Base-by-base conservation (phyloP, 305 asterid genomes). In the Fraxinus nigra region DNA sequence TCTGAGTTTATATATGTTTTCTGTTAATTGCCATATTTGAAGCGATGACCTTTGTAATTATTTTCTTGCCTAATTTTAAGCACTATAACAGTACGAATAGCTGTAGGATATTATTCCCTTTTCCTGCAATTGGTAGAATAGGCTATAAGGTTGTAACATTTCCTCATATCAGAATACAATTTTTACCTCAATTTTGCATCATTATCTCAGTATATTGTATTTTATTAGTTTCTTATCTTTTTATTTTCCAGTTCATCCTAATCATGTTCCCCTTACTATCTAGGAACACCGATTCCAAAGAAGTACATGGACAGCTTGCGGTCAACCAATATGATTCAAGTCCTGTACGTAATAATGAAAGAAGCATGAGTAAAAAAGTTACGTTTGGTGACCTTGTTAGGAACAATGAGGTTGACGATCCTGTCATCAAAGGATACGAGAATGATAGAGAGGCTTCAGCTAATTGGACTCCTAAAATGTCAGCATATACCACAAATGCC, bases 361-460 rank as follows among this genome's bases (percentile, higher is more conserved):
- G 87, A 82, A 77, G 90, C 59, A 78, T 87, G 72, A 84, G 88
- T 81, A 97, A 92, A 87, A 96, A 95, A 79, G 98, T 97, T 78
- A 94, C 95, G 73, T 96, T 94, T 86, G 92, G 93, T 78, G 96
- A 92, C 86, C 93, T 90, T 88, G 96, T 91, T 82, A 89, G 93
- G 87, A 89, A 84, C 85, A 90, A 85, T 81, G 96, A 89, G 70
- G 82, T 89, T 84, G 98, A 92, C 78, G 99, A 91, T 82, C 85
- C 91, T 70, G 96, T 91, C 79, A 72, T 83, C 78, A 91, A 88
- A 79, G 93, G 90, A 85, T 89, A 87, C 34, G 94, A 88, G 78
- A 88, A 77, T 86, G 95, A 90, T 81, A 85, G 87, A 87, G 96
- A 90, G 81, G 90, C 88, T 82, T 86, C 90, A 34, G 87, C 24